Conservation (phyloP, 208 protist genomes). For the Leishmania mexicana region DNA sequence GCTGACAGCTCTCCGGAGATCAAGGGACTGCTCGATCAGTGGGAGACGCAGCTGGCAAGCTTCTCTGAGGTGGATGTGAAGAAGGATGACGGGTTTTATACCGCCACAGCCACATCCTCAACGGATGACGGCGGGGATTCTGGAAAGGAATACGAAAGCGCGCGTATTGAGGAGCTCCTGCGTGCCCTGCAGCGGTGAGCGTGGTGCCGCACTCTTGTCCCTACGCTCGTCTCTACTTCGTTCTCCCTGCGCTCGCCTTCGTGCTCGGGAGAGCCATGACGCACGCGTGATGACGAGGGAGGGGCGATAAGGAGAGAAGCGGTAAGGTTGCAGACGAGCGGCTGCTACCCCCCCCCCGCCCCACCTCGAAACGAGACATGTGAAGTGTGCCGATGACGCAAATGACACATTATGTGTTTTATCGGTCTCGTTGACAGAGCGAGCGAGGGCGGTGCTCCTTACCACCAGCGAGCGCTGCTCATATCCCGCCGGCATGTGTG, state of each 20-base stretch:
- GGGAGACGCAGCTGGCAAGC: slow-evolving; percentile 32
- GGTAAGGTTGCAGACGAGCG: background rate
- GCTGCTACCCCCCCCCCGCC: background rate
- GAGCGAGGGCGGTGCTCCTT: background rate
- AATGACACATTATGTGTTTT: background rate
- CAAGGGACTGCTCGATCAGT: slow-evolving; percentile 30
- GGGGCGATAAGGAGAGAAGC: background rate
- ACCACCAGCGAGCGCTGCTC: background rate
- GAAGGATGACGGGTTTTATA: slow-evolving; percentile 23
- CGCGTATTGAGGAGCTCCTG: slow-evolving; percentile 35
- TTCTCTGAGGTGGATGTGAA: slow-evolving; percentile 22
- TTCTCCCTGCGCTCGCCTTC: background rate
- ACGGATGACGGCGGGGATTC: slow-evolving; percentile 22
- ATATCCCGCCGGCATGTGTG: background rate
- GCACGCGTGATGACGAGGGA: background rate
- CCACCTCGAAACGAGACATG: background rate
- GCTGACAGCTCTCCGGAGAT: slow-evolving; percentile 23
- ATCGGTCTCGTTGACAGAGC: background rate
- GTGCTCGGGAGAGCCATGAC: background rate
- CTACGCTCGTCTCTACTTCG: background rate
- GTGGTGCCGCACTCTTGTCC: background rate
- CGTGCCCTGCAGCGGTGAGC: slow-evolving; percentile 22
- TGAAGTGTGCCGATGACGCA: background rate
- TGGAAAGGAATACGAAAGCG: slow-evolving; percentile 32
- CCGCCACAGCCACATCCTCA: slow-evolving; percentile 11